A percentile compares a stretch with the other conserved stretches of the same genome.
Evolutionary conservation across 257 asterid species (phyloP).

Genomic region (Lavandula angustifolia): DNA sequence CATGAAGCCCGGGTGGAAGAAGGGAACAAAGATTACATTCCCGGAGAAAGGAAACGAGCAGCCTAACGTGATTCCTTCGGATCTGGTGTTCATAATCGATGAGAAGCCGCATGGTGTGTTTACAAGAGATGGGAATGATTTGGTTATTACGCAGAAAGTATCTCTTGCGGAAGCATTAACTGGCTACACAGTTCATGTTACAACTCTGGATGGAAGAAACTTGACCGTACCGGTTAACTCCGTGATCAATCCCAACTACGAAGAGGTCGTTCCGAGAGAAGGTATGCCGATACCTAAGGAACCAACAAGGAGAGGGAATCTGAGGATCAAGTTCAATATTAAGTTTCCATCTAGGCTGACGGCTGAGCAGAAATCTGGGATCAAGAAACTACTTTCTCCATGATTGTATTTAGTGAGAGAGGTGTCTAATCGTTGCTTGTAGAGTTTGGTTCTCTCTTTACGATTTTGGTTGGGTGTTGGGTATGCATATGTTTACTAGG

Average conservation of each 20-base stretch:
- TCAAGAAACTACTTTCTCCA: conserved; percentile 62
- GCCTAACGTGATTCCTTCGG: conserved; percentile 70
- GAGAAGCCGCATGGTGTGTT: conserved; percentile 78
- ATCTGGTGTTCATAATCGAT: conserved; percentile 73
- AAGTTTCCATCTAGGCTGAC: conserved; percentile 75
- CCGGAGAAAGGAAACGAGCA: conserved; percentile 88
- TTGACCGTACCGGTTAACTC: conserved; percentile 55
- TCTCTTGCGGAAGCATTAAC: conserved; percentile 70
- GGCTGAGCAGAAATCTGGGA: conserved; percentile 77
- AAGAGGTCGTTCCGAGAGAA: conserved; percentile 74
- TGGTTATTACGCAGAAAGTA: conserved; percentile 54
- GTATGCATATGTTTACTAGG: background rate
- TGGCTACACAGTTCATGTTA: conserved; percentile 63
- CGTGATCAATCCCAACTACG: conserved; percentile 68
- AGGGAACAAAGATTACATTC: conserved; percentile 94
- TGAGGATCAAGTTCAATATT: conserved; percentile 76
- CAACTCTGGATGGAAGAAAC: conserved; percentile 75
- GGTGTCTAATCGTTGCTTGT: too few species aligned
- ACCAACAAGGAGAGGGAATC: conserved; percentile 60
- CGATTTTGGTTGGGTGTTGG: background rate
- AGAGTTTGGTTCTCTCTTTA: background rate
- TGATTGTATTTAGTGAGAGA: conserved; percentile 22
- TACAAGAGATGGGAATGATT: conserved; percentile 80
- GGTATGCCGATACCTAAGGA: conserved; percentile 94
- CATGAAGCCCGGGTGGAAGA: conserved; percentile 91